Conservation (phyloP, 257 asterid genomes). For the Solanum pinnatisectum region DNA sequence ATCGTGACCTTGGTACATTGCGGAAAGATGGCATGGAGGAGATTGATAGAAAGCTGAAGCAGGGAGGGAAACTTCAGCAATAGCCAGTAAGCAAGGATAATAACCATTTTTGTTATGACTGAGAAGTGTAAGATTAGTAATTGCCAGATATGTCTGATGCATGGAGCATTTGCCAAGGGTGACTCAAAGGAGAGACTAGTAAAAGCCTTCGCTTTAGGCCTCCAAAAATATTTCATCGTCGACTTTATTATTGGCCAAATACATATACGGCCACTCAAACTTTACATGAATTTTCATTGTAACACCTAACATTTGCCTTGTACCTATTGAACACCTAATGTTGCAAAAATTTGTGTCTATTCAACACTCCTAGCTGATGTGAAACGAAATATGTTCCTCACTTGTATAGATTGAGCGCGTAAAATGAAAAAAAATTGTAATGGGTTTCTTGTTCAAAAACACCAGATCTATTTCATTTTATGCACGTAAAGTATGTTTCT, state of each 20-base stretch:
- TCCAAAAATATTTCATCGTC: background rate
- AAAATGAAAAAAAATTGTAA: too few species aligned
- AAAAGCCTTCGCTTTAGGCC: background rate
- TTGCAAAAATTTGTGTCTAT: background rate
- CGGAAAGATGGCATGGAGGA: conserved; percentile 64
- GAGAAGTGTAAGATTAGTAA: background rate
- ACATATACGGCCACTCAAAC: background rate
- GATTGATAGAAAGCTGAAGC: conserved; percentile 42
- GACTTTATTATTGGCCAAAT: background rate
- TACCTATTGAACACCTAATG: background rate
- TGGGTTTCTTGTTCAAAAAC: background rate
- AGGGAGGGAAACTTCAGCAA: conserved; percentile 19
- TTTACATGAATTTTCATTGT: background rate
- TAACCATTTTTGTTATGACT: background rate
- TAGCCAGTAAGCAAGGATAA: background rate
- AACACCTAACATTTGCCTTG: background rate
- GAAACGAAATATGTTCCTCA: background rate
- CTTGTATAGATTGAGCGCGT: background rate
- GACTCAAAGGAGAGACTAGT: background rate
- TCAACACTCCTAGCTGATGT: background rate
- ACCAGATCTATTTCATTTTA: too few species aligned
- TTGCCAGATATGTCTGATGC: background rate
- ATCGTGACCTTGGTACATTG: conserved; percentile 45
- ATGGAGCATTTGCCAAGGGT: background rate
- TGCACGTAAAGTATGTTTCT: too few species aligned